Percentiles rank a stretch among this genome's conserved stretches.
phyloP scores from a whole-genome alignment of 441 rosid species.

The Jatropha multifida region DNA sequence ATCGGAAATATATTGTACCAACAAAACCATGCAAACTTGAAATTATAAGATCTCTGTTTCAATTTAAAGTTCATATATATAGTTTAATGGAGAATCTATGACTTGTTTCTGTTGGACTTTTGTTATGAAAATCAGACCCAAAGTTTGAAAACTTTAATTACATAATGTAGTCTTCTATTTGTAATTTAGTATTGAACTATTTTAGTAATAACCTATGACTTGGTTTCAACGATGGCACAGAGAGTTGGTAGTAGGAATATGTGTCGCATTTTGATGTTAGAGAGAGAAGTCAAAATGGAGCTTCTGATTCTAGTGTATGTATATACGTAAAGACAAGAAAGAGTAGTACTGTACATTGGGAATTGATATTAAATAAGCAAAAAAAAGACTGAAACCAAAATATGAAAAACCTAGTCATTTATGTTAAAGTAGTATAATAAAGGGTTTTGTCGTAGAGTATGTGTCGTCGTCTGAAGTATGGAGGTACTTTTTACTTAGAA shows the following conservation, averaged over 20 bases:
- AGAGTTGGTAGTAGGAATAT: slow-evolving; percentile 32
- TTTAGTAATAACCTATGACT: not conserved
- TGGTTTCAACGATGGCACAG: slow-evolving; percentile 23
- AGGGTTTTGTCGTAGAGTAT: slow-evolving; percentile 25
- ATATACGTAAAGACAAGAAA: no score
- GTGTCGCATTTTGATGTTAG: slow-evolving; percentile 33
- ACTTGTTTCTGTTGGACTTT: slow-evolving; percentile 24
- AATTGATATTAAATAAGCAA: slow-evolving; percentile 19
- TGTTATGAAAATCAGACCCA: slow-evolving; percentile 1
- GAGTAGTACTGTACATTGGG: slow-evolving; percentile 7
- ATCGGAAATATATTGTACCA: slow-evolving; percentile 30
- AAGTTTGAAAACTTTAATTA: slow-evolving; percentile 31
- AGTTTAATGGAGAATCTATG: slow-evolving; percentile 26
- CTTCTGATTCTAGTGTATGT: slow-evolving; percentile 16
- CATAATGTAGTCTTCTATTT: slow-evolving; percentile 16
- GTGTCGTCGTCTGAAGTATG: slow-evolving; percentile 36
- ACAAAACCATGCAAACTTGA: slow-evolving; percentile 33
- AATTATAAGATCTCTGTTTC: slow-evolving; percentile 17
- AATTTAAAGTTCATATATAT: slow-evolving; percentile 11
- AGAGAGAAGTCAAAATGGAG: slow-evolving; percentile 39
- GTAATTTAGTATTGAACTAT: not conserved
- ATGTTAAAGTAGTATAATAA: no score
- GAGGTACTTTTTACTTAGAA: not conserved
- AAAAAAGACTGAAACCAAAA: not conserved
- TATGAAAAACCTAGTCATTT: not conserved